Evolutionary conservation across 345 rosid genomes (phyloP).

Genomic region (Syzygium aqueum): DNA sequence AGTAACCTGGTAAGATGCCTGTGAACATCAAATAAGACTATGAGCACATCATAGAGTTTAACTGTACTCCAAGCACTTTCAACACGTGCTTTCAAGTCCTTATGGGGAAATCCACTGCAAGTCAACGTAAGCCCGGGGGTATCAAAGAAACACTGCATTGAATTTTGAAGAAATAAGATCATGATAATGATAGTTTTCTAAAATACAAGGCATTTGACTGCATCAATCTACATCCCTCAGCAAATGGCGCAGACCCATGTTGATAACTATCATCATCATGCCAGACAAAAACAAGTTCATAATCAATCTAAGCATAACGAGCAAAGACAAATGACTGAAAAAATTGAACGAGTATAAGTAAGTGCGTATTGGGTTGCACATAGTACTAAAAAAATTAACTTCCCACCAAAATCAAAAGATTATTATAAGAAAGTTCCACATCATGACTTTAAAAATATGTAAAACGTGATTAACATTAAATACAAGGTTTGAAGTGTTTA

Average conservation of each 20-base stretch:
- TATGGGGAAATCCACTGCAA: constrained; percentile 52
- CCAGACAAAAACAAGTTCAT: neutral
- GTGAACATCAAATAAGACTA: constrained; percentile 86
- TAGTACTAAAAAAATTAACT: neutral
- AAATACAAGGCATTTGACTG: neutral
- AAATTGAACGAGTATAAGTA: neutral
- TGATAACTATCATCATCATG: neutral
- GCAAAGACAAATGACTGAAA: neutral
- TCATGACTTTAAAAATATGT: neutral
- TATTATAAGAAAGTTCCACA: neutral
- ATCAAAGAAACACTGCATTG: constrained; percentile 81
- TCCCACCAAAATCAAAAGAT: neutral
- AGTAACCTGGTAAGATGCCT: constrained; percentile 74
- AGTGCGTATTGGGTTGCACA: neutral
- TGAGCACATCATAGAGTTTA: constrained; percentile 69
- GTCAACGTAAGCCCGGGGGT: constrained; percentile 81
- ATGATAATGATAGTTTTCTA: neutral
- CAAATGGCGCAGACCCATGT: neutral
- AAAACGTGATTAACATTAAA: neutral
- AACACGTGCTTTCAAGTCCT: constrained; percentile 73
- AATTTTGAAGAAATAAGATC: neutral
- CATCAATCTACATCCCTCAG: neutral
- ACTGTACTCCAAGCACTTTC: constrained; percentile 80
- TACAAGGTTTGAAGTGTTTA: neutral
- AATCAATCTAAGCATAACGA: neutral